These are phyloP conservation scores for Clarireedia monteithiana DNA, from an alignment of 2,329 filamentous ascomycete species.

Conservation along the genomic window DNA sequence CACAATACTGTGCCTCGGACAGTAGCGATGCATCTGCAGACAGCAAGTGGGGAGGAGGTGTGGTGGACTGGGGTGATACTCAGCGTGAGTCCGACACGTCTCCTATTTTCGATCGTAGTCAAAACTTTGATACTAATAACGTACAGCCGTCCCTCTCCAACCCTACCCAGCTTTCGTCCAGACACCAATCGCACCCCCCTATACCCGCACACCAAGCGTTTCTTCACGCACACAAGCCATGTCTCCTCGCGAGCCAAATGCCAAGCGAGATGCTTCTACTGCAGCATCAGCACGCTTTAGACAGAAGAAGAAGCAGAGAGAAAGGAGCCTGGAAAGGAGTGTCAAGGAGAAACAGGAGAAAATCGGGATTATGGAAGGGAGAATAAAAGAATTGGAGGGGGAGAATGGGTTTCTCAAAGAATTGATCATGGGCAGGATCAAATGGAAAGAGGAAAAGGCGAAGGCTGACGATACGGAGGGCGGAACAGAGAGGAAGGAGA, in stretches of 20 bases:
- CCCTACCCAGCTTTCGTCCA: conserved; percentile 3
- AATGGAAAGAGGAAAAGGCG: conserved; percentile 29
- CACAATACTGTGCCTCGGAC: conserved; percentile 8
- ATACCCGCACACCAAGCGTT: background rate
- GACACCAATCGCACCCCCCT: background rate
- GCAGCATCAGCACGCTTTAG: conserved; percentile 83
- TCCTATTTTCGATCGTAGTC: background rate
- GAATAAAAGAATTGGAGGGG: conserved; percentile 66
- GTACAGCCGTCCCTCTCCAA: background rate
- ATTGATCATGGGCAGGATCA: conserved; percentile 58
- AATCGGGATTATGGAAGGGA: conserved; percentile 62
- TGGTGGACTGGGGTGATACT: conserved; percentile 3
- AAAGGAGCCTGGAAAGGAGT: conserved; percentile 71
- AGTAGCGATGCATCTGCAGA: conserved; percentile 2
- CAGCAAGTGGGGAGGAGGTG: conserved; percentile 3
- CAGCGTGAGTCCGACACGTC: background rate
- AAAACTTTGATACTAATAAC: no score
- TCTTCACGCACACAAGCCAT: conserved; percentile 1
- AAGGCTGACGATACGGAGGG: conserved; percentile 27
- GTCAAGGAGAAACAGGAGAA: conserved; percentile 77
- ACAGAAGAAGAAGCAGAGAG: conserved; percentile 90
- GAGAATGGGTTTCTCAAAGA: conserved; percentile 77
- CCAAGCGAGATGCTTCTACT: conserved; percentile 76
- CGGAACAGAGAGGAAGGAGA: conserved; percentile 1
- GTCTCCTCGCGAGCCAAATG: conserved; percentile 11